phyloP scores from a whole-genome alignment of 2,329 filamentous ascomycete species.

The Drechslerella coelobrocha region DNA sequence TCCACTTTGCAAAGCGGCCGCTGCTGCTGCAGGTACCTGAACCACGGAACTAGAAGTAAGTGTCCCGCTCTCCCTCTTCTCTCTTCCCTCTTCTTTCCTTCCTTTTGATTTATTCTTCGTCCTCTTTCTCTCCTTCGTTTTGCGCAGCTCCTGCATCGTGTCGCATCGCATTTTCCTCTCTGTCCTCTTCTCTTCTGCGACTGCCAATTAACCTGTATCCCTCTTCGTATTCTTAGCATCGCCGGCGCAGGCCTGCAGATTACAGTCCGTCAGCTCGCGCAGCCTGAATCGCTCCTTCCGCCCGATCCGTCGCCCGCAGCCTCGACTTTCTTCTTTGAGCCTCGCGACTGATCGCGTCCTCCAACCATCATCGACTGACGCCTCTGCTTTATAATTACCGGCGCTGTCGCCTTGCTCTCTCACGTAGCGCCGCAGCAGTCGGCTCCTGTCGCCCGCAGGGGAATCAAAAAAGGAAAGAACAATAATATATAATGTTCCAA shows the following conservation, averaged over 20 bases:
- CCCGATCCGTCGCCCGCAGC: too few species aligned
- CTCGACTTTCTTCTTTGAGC: background rate
- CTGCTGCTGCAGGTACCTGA: background rate
- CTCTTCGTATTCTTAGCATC: background rate
- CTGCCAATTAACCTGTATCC: background rate
- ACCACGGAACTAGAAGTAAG: background rate
- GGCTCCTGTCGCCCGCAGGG: background rate
- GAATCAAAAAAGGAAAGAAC: background rate
- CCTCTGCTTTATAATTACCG: background rate
- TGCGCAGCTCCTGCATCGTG: background rate
- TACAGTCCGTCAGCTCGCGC: background rate
- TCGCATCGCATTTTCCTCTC: background rate
- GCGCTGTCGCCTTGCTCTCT: background rate
- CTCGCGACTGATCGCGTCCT: background rate
- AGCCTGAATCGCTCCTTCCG: too few species aligned
- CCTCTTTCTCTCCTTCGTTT: background rate
- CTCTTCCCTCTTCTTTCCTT: background rate
- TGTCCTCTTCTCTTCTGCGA: background rate
- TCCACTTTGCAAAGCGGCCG: background rate
- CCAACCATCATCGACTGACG: background rate
- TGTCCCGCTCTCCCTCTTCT: slow-evolving; percentile 1
- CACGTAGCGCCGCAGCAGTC: background rate
- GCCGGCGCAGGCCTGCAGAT: background rate
- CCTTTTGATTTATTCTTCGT: background rate
- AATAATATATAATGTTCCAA: slow-evolving; percentile 32